phyloP scores from a whole-genome alignment of 2,329 filamentous ascomycete genomes.

The Exophiala xenobiotica region DNA sequence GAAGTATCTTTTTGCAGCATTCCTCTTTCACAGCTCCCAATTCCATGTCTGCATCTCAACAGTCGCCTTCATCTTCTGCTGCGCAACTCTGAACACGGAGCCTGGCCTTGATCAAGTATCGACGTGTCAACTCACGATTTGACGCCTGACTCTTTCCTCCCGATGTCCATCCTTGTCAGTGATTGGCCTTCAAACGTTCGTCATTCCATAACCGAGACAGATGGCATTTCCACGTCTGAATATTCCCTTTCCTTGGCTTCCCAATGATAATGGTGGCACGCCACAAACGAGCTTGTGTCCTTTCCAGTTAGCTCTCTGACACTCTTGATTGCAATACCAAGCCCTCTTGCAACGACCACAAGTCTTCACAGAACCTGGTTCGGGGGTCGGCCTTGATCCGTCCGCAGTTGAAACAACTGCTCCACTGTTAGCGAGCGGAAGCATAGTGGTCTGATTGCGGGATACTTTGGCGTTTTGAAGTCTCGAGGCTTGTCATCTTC shows the following conservation, averaged over 20 bases:
- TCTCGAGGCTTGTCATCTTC: constrained; percentile 9
- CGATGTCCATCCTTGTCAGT: background rate
- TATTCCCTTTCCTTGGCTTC: too few relatives aligned
- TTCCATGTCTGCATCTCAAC: too few relatives aligned
- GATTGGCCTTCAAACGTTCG: background rate
- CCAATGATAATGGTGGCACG: too few relatives aligned
- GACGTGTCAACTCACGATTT: too few relatives aligned
- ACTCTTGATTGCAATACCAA: constrained; percentile 11
- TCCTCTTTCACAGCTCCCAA: too few relatives aligned
- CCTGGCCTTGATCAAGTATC: too few relatives aligned
- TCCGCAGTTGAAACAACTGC: constrained; percentile 15
- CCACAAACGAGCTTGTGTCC: constrained; percentile 13
- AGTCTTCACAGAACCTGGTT: constrained; percentile 3
- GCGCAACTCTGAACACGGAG: too few relatives aligned
- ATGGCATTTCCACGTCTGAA: background rate
- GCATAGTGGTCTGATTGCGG: too few relatives aligned
- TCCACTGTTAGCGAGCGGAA: background rate
- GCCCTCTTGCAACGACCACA: constrained; percentile 9
- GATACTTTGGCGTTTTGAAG: constrained; percentile 6
- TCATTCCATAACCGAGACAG: background rate
- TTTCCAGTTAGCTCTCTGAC: constrained; percentile 13
- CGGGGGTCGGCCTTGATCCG: constrained; percentile 5
- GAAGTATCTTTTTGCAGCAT: too few relatives aligned
- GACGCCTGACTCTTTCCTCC: too few relatives aligned
- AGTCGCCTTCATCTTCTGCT: too few relatives aligned